Evolutionary conservation across 2,329 filamentous ascomycete species (phyloP).

Genomic region (Colletotrichum orbiculare): DNA sequence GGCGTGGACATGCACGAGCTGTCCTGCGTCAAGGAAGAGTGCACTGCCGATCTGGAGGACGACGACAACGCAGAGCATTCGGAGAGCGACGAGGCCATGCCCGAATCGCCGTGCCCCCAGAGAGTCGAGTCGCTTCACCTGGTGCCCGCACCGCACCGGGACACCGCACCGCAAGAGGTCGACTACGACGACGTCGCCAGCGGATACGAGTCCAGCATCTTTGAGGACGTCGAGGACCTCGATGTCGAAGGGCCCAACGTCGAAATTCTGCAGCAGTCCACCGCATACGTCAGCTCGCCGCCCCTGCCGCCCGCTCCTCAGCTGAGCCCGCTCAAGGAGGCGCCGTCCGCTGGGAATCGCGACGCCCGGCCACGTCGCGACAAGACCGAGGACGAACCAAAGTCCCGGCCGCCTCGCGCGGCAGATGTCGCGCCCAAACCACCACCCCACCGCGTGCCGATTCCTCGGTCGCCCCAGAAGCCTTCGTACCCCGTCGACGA

Average conservation of each 20-base stretch:
- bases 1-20: slow-evolving; percentile 50
- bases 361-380: slow-evolving; percentile 36
- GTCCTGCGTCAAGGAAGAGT: slow-evolving; percentile 44
- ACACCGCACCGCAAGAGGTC: neutral
- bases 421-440: slow-evolving; percentile 42
- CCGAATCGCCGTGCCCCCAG: slow-evolving; percentile 42
- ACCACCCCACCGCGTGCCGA: slow-evolving; percentile 47
- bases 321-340: slow-evolving; percentile 62
- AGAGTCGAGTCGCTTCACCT: slow-evolving; percentile 53
- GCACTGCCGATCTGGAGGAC: slow-evolving; percentile 59
- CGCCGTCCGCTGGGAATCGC: slow-evolving; percentile 53
- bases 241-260: slow-evolving; percentile 57
- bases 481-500: slow-evolving; percentile 33
- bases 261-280: slow-evolving; percentile 57
- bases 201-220: slow-evolving; percentile 55
- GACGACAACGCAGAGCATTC: slow-evolving; percentile 34
- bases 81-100: slow-evolving; percentile 30
- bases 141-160: slow-evolving; percentile 47
- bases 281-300: slow-evolving; percentile 55
- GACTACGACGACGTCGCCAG: slow-evolving; percentile 45
- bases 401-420: slow-evolving; percentile 54
- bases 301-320: slow-evolving; percentile 60
- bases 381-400: slow-evolving; percentile 59
- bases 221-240: slow-evolving; percentile 57
- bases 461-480: slow-evolving; percentile 46